phyloP scores from a whole-genome alignment of 805 yeast species.

The Kazachstania viticola region DNA sequence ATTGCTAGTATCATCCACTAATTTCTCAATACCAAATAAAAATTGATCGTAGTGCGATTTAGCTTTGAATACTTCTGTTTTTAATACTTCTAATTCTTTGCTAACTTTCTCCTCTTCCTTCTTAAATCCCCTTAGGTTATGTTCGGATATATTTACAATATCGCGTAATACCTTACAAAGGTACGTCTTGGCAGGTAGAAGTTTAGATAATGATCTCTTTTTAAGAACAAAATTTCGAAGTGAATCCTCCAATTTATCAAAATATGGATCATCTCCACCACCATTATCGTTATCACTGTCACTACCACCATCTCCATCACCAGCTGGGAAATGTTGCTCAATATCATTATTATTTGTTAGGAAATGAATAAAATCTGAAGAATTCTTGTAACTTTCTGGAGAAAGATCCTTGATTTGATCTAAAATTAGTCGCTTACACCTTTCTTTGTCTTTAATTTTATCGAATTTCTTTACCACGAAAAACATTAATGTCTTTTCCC shows the following conservation, averaged over 20 bases:
- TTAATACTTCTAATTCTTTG: conserved; percentile 41
- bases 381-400: conserved; percentile 83
- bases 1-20: conserved; percentile 50
- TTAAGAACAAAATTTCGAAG: conserved; percentile 78
- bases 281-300: conserved; percentile 22
- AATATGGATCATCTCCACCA: conserved; percentile 40
- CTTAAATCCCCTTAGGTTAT: conserved; percentile 47
- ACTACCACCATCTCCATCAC: conserved; percentile 27
- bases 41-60: conserved; percentile 41
- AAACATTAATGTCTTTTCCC: conserved; percentile 83
- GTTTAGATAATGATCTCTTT: conserved; percentile 77
- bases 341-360: conserved; percentile 38
- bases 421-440: conserved; percentile 65
- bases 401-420: conserved; percentile 78
- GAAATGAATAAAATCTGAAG: conserved; percentile 88
- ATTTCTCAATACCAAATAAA: conserved; percentile 38
- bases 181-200: conserved; percentile 89
- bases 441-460: conserved; percentile 65
- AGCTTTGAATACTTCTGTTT: conserved; percentile 52
- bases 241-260: conserved; percentile 76
- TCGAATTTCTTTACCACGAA: conserved; percentile 92
- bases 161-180: conserved; percentile 60
- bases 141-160: conserved; percentile 42
- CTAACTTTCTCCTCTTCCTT: conserved; percentile 38
- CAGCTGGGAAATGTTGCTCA: conserved; percentile 21